A percentile compares a stretch with the other conserved stretches of the same genome.
Evolutionary conservation across 2,329 filamentous ascomycete species (phyloP).

Genomic region (Ustulina deusta): DNA sequence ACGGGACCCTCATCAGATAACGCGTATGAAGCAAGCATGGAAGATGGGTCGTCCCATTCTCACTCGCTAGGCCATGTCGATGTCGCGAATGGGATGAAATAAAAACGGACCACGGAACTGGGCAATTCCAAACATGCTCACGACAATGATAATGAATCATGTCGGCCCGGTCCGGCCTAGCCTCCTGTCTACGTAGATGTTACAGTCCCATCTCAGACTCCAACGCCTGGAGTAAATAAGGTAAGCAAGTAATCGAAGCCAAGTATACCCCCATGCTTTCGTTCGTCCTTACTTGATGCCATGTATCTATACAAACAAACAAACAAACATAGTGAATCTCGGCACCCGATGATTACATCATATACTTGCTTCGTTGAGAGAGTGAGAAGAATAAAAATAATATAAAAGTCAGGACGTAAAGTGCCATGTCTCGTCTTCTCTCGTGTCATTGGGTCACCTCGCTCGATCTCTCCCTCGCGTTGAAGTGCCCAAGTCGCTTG

Average conservation of each 20-base stretch:
- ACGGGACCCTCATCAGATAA: background rate
- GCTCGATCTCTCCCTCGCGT: constrained; percentile 52
- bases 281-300: constrained; percentile 18
- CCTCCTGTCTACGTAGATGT: constrained; percentile 29
- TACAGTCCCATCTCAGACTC: constrained; percentile 19
- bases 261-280: background rate
- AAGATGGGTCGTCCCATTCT: background rate
- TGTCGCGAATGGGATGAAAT: background rate
- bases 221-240: constrained; percentile 21
- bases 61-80: too few species aligned
- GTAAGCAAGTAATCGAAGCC: constrained; percentile 1
- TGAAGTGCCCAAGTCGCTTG: constrained; percentile 60
- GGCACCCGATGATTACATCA: constrained; percentile 20
- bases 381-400: constrained; percentile 14
- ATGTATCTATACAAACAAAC: constrained; percentile 46
- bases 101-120: background rate
- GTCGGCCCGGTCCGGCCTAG: constrained; percentile 16
- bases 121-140: constrained; percentile 1
- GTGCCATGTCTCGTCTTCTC: background rate
- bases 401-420: constrained; percentile 17
- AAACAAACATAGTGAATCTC: constrained; percentile 21
- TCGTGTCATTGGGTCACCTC: constrained; percentile 51
- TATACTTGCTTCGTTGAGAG: background rate
- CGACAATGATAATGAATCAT: constrained; percentile 39
- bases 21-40: background rate